A percentile compares a stretch with the other conserved stretches of the same genome.
These are phyloP conservation scores for Dothidotthia symphoricarpi DNA, from an alignment of 2,329 filamentous ascomycete genomes.

Conservation along the genomic window DNA sequence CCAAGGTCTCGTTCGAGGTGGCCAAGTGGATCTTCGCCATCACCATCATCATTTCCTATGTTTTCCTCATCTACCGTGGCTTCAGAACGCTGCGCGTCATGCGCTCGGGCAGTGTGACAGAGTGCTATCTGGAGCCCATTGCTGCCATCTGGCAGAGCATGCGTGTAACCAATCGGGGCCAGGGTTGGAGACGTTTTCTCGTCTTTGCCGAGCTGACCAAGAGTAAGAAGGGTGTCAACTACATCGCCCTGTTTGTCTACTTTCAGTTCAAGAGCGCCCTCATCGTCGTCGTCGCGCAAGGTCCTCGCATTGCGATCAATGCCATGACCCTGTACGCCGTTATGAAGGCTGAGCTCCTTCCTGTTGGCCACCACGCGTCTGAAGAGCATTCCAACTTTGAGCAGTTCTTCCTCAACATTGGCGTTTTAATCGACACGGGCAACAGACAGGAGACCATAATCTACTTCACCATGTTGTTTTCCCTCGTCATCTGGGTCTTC, in stretches of 20 bases:
- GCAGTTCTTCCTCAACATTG: slow-evolving; percentile 82
- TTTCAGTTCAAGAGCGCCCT: slow-evolving; percentile 80
- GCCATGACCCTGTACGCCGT: slow-evolving; percentile 84
- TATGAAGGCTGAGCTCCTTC: slow-evolving; percentile 71
- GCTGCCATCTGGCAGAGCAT: slow-evolving; percentile 82
- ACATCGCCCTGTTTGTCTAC: slow-evolving; percentile 86
- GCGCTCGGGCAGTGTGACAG: slow-evolving; percentile 78
- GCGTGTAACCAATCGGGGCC: slow-evolving; percentile 64
- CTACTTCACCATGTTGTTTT: slow-evolving; percentile 89
- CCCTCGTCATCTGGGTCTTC: slow-evolving; percentile 83
- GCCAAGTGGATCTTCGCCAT: slow-evolving; percentile 94
- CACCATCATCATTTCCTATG: slow-evolving; percentile 87
- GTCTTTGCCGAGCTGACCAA: slow-evolving; percentile 90
- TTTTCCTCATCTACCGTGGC: slow-evolving; percentile 78
- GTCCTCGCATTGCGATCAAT: slow-evolving; percentile 88
- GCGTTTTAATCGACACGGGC: slow-evolving; percentile 63
- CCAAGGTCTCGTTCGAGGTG: slow-evolving; percentile 70
- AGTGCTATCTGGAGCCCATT: slow-evolving; percentile 85
- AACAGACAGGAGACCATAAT: slow-evolving; percentile 79
- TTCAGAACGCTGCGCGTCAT: slow-evolving; percentile 78
- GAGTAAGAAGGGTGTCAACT: slow-evolving; percentile 86
- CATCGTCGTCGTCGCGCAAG: slow-evolving; percentile 84
- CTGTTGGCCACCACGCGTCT: slow-evolving; percentile 53
- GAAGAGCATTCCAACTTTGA: slow-evolving; percentile 63
- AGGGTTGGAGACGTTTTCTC: slow-evolving; percentile 86